Evolutionary conservation across 2,329 filamentous ascomycete genomes (phyloP).

Genomic region (Venturia aucupariae): DNA sequence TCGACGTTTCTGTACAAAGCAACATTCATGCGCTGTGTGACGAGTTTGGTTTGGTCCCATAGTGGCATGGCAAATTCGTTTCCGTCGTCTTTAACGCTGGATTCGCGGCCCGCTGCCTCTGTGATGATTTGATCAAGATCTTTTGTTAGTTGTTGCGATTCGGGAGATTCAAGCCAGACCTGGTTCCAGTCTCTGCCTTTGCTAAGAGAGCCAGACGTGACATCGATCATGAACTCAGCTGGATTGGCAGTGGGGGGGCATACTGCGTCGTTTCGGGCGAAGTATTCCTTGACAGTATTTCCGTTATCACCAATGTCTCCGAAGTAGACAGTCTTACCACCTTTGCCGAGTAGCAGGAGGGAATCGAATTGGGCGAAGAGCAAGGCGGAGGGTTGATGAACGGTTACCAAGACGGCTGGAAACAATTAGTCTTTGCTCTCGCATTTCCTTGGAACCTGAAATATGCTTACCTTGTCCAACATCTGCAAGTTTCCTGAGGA

Average conservation of each 20-base stretch:
- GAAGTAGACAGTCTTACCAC: conserved; percentile 58
- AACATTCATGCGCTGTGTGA: conserved; percentile 42
- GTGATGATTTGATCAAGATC: background rate
- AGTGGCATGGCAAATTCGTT: conserved; percentile 37
- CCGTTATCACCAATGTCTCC: conserved; percentile 44
- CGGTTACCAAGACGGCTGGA: conserved; percentile 54
- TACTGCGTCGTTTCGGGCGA: conserved; percentile 43
- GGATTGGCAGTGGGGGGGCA: conserved; percentile 45
- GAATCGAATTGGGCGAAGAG: conserved; percentile 60
- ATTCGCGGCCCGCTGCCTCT: background rate
- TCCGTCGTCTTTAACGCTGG: conserved; percentile 26
- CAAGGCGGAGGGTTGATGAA: conserved; percentile 60
- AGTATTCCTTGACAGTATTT: conserved; percentile 37
- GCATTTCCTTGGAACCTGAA: background rate
- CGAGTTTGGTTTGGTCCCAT: conserved; percentile 31
- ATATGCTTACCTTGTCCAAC: conserved; percentile 41
- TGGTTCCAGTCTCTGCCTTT: conserved; percentile 38
- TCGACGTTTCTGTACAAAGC: conserved; percentile 58
- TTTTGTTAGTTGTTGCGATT: conserved; percentile 27
- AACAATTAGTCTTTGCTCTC: background rate
- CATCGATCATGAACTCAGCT: conserved; percentile 44
- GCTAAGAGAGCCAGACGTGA: conserved; percentile 33
- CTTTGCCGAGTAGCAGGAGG: conserved; percentile 54
- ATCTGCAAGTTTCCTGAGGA: conserved; percentile 56
- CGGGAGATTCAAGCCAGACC: conserved; percentile 33